Percentiles rank a stretch among this genome's conserved stretches.
These are phyloP conservation scores for Candolleomyces efflorescens DNA, from an alignment of 768 basidiomycete genomes.

Conservation along the genomic window DNA sequence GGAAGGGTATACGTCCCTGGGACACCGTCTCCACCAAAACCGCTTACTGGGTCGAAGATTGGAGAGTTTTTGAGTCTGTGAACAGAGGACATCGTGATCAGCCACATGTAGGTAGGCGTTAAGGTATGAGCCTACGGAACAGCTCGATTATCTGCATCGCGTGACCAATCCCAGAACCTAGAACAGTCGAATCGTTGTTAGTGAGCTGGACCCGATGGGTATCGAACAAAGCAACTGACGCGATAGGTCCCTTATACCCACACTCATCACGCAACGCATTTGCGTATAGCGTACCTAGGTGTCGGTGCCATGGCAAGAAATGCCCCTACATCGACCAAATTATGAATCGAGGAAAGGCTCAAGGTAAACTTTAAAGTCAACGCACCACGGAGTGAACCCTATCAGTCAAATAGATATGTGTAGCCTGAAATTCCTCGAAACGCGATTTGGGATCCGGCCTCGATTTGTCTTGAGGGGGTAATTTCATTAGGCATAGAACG, in stretches of 20 bases:
- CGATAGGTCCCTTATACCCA: conserved; percentile 7
- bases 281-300: conserved; percentile 17
- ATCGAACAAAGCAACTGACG: not conserved
- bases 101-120: not conserved
- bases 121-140: not conserved
- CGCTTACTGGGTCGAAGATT: conserved; percentile 5
- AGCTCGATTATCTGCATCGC: conserved; percentile 2
- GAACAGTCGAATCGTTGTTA: not conserved
- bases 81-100: not conserved
- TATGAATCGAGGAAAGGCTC: no score
- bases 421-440: conserved; percentile 2
- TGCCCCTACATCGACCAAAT: conserved; percentile 14
- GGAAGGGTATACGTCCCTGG: conserved; percentile 6
- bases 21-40: conserved; percentile 9
- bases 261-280: conserved; percentile 19
- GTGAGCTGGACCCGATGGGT: not conserved
- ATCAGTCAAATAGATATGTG: not conserved
- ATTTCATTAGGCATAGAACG: not conserved
- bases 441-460: not conserved
- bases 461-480: not conserved
- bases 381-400: not conserved
- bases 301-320: conserved; percentile 24
- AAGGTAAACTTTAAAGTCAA: no score
- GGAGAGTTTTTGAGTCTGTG: conserved; percentile 2
- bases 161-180: conserved; percentile 10